Percentiles rank a stretch among this genome's conserved stretches.
Evolutionary conservation across 345 rosid species (phyloP).

Genomic region (Eucalyptus melliodora): DNA sequence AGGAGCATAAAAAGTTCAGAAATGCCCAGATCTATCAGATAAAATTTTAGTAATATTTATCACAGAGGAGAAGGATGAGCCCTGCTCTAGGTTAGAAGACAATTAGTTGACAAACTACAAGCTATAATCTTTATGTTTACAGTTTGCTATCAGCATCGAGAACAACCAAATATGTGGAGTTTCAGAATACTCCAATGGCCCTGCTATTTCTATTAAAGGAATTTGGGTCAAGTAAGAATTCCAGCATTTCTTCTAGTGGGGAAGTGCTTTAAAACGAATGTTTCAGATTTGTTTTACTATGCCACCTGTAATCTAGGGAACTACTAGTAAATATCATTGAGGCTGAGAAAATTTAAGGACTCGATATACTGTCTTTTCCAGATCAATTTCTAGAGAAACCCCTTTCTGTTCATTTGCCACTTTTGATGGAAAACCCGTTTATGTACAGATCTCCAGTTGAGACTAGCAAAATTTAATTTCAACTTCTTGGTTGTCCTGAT

Average conservation of each 20-base stretch:
- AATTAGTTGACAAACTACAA: neutral
- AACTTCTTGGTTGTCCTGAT: neutral
- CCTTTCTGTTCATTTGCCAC: neutral
- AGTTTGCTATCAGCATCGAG: neutral
- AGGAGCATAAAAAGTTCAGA: neutral
- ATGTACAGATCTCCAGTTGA: neutral
- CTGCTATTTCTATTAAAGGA: neutral
- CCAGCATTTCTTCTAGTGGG: neutral
- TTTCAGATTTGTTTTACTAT: neutral
- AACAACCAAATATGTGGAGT: neutral
- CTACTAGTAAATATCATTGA: neutral
- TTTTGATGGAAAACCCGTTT: neutral
- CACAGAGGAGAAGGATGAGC: neutral
- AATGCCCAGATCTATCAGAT: neutral
- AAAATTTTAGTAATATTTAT: neutral
- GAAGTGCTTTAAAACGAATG: neutral
- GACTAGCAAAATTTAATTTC: neutral
- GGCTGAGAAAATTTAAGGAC: neutral
- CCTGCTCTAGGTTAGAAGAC: neutral
- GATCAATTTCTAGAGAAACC: neutral
- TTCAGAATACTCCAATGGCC: neutral
- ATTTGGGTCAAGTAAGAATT: neutral
- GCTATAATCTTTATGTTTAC: neutral
- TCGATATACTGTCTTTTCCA: neutral
- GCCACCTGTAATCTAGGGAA: neutral